Evolutionary conservation across 331 rosid genomes (phyloP).

Genomic region (Rosa hybrid): DNA sequence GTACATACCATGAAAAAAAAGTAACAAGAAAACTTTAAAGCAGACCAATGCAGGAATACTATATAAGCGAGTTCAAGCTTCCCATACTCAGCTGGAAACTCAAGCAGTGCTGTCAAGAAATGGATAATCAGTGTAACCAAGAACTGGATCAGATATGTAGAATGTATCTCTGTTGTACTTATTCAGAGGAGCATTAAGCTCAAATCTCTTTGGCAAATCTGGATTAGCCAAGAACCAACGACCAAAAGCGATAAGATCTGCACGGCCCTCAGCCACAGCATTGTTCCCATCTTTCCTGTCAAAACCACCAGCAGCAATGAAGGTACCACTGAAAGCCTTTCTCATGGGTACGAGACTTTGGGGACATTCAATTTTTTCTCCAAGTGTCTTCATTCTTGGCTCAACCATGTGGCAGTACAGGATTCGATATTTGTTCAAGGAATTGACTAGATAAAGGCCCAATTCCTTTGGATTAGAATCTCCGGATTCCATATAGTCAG

Average conservation of each 20-base stretch:
- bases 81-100: neutral
- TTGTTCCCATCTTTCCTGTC: constrained; percentile 56
- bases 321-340: constrained; percentile 76
- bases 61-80: neutral
- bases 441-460: constrained; percentile 56
- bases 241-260: constrained; percentile 72
- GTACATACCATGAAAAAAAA: too few relatives aligned
- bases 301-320: constrained; percentile 68
- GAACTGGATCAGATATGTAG: constrained; percentile 43
- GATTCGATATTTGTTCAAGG: constrained; percentile 54
- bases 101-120: constrained; percentile 39
- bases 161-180: constrained; percentile 52
- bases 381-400: constrained; percentile 53
- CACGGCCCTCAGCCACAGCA: constrained; percentile 46
- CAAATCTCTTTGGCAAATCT: constrained; percentile 67
- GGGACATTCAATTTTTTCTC: constrained; percentile 26
- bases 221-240: constrained; percentile 76
- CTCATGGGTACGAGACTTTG: constrained; percentile 60
- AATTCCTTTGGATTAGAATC: constrained; percentile 65
- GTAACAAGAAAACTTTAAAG: too few relatives aligned
- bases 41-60: neutral
- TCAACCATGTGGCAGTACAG: constrained; percentile 72
- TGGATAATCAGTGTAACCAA: constrained; percentile 75
- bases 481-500: constrained; percentile 39
- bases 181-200: constrained; percentile 61